phyloP scores from a whole-genome alignment of 495 filamentous ascomycete genomes.

The Pyrenula aspistea region DNA sequence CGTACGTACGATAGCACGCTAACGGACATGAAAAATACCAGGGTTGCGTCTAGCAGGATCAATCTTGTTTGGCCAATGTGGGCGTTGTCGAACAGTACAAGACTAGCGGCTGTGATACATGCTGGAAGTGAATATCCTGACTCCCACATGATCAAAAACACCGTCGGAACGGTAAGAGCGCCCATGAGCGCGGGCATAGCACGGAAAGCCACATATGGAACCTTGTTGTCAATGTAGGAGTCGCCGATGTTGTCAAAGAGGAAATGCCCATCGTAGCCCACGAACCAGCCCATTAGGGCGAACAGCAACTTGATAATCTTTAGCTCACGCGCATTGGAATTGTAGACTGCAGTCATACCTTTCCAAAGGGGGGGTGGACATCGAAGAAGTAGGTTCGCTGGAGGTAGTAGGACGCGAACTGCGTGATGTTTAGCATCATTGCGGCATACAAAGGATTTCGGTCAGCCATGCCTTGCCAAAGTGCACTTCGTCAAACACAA shows the following conservation, averaged over 20 bases:
- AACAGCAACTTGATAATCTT: conserved; percentile 31
- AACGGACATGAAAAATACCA: conserved; percentile 91
- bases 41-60: conserved; percentile 87
- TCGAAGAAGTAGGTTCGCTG: conserved; percentile 99
- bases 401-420: conserved; percentile 96
- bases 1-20: conserved; percentile 88
- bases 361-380: conserved; percentile 91
- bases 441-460: not conserved
- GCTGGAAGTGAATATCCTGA: conserved; percentile 93
- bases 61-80: conserved; percentile 94
- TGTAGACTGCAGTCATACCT: conserved; percentile 43
- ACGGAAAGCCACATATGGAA: conserved; percentile 91
- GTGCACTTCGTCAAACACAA: conserved; percentile 98
- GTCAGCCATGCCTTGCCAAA: conserved; percentile 79
- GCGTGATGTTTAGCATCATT: conserved; percentile 1
- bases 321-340: conserved; percentile 23
- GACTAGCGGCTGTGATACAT: conserved; percentile 69
- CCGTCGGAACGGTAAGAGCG: conserved; percentile 83
- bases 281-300: conserved; percentile 90
- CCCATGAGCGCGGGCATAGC: conserved; percentile 88
- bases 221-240: conserved; percentile 92
- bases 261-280: conserved; percentile 92
- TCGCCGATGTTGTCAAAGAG: conserved; percentile 99
- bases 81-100: conserved; percentile 94
- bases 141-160: conserved; percentile 99